Conservation (phyloP, 169 alveolate species). For the Theileria sp. region DNA sequence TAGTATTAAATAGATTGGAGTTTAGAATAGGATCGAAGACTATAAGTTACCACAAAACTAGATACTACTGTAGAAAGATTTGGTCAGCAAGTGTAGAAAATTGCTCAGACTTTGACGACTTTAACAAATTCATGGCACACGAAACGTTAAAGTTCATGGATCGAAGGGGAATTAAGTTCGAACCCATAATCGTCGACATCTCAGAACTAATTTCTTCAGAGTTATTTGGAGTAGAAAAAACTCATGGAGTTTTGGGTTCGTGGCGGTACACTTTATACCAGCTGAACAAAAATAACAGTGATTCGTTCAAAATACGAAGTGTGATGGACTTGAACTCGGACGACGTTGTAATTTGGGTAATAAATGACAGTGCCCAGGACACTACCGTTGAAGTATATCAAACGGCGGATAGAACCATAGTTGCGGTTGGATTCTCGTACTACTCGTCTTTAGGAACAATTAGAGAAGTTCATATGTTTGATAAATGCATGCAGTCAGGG, state of each 20-base stretch:
- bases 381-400: background rate
- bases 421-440: background rate
- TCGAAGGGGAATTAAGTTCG: background rate
- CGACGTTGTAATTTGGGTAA: background rate
- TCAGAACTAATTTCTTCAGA: constrained; percentile 5
- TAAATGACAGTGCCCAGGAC: background rate
- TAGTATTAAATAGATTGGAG: background rate
- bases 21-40: background rate
- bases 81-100: background rate
- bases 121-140: background rate
- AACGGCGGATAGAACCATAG: background rate
- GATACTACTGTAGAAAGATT: constrained; percentile 2
- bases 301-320: background rate
- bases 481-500: background rate
- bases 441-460: background rate
- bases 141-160: background rate
- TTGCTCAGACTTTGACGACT: background rate
- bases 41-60: background rate
- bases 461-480: background rate
- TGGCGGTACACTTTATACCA: constrained; percentile 1
- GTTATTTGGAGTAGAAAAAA: background rate
- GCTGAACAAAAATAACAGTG: background rate
- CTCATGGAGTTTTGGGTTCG: background rate
- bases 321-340: background rate
- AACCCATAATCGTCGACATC: background rate